A percentile compares a stretch with the other conserved stretches of the same genome.
phyloP scores from a whole-genome alignment of 2,329 filamentous ascomycete species.

The Colletotrichum tabaci region DNA sequence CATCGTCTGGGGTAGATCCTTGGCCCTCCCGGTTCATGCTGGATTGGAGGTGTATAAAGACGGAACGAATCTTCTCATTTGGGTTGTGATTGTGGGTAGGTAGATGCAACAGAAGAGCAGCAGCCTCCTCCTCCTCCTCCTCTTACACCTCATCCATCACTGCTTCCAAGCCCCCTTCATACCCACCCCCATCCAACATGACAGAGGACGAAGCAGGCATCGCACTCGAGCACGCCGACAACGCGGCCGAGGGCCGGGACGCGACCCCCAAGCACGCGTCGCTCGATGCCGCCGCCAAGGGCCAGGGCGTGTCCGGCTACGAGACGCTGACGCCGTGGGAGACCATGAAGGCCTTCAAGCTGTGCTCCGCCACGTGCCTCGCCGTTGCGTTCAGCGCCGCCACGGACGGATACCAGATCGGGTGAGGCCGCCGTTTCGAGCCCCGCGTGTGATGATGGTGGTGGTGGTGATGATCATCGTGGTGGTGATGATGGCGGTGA shows the following conservation, averaged over 20 bases:
- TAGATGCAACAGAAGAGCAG: background rate
- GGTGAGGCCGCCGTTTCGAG: slow-evolving; percentile 32
- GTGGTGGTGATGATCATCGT: too few relatives aligned
- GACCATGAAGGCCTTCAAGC: slow-evolving; percentile 48
- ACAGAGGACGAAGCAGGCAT: slow-evolving; percentile 1
- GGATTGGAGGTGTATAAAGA: background rate
- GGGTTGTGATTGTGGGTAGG: too few relatives aligned
- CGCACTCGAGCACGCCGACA: slow-evolving; percentile 20
- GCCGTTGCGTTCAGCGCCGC: slow-evolving; percentile 47
- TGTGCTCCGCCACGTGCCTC: slow-evolving; percentile 47
- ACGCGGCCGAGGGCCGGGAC: background rate
- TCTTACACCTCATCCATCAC: background rate
- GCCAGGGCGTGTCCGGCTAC: slow-evolving; percentile 48
- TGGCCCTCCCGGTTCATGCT: background rate
- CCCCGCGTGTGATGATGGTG: too few relatives aligned
- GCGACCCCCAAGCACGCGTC: slow-evolving; percentile 23
- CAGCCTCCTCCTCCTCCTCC: background rate
- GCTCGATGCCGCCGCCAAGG: slow-evolving; percentile 45
- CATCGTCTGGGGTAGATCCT: background rate
- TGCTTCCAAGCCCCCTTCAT: background rate
- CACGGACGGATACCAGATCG: slow-evolving; percentile 50
- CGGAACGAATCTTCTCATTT: background rate
- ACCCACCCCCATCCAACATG: background rate
- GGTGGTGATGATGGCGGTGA: background rate
- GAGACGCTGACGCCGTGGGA: slow-evolving; percentile 48